Percentiles rank a stretch among this genome's conserved stretches.
Conservation (phyloP, 163 green algal genomes). For the Prototheca stagnorum region DNA sequence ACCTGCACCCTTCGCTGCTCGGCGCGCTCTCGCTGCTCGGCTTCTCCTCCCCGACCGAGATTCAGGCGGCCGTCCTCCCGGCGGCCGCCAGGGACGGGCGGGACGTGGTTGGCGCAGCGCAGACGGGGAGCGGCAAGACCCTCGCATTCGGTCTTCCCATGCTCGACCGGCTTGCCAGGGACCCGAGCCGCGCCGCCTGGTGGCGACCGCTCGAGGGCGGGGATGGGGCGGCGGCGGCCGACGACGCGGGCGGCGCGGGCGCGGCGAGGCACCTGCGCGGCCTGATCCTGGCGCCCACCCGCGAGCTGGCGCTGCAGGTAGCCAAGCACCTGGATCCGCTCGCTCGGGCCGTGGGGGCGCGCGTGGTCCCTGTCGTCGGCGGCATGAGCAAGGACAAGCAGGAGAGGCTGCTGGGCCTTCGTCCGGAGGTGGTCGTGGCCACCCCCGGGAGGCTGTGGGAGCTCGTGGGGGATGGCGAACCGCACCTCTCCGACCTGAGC, state of each 20-base stretch:
- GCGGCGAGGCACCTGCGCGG: slow-evolving; percentile 35
- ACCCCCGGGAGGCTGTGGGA: slow-evolving; percentile 91
- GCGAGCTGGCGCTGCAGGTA: slow-evolving; percentile 91
- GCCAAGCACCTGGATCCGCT: slow-evolving; percentile 53
- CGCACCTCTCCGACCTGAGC: slow-evolving; percentile 48
- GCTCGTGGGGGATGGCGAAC: slow-evolving; percentile 37
- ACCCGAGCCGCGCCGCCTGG: slow-evolving; percentile 11
- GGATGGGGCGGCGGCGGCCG: slow-evolving; percentile 1
- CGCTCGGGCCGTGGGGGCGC: slow-evolving; percentile 39
- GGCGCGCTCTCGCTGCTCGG: slow-evolving; percentile 23
- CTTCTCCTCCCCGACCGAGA: slow-evolving; percentile 58
- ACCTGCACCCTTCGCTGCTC: slow-evolving; percentile 32
- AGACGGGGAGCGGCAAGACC: slow-evolving; percentile 90
- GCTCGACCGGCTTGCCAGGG: slow-evolving; percentile 49
- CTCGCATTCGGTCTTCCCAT: slow-evolving; percentile 86
- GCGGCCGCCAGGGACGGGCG: slow-evolving; percentile 49
- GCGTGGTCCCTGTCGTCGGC: slow-evolving; percentile 77
- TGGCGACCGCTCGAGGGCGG: not conserved
- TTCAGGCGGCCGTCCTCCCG: slow-evolving; percentile 75
- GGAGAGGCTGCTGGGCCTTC: slow-evolving; percentile 49
- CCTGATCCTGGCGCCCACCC: slow-evolving; percentile 80
- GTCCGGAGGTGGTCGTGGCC: slow-evolving; percentile 72
- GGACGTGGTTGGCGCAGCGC: slow-evolving; percentile 86
- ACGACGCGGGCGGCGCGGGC: not conserved
- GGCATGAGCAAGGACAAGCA: slow-evolving; percentile 81